phyloP scores from a whole-genome alignment of 306 rosid genomes.

The Pterocarpus santalinus region DNA sequence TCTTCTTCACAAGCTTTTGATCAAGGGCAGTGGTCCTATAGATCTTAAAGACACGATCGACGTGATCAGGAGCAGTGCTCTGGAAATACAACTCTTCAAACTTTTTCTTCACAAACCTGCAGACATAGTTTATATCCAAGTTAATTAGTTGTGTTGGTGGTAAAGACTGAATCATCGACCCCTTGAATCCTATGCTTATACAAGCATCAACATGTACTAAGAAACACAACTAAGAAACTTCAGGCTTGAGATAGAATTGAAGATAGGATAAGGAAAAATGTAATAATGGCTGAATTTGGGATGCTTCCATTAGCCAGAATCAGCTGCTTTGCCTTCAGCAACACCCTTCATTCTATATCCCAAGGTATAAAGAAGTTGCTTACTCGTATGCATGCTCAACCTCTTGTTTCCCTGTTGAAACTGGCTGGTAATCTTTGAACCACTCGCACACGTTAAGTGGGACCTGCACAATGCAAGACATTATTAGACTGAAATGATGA shows the following conservation, averaged over 20 bases:
- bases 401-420: slow-evolving; percentile 92
- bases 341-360: slow-evolving; percentile 32
- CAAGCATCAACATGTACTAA: slow-evolving; percentile 4
- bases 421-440: slow-evolving; percentile 97
- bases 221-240: too few species aligned
- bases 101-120: slow-evolving; percentile 97
- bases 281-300: not conserved
- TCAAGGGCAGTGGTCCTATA: slow-evolving; percentile 97
- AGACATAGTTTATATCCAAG: slow-evolving; percentile 1
- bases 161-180: not conserved
- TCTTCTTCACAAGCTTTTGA: slow-evolving; percentile 98
- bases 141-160: not conserved
- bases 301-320: slow-evolving; percentile 36
- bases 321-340: slow-evolving; percentile 15
- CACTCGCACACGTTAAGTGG: slow-evolving; percentile 90
- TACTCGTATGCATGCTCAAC: slow-evolving; percentile 95
- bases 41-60: slow-evolving; percentile 91
- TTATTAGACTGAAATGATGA: slow-evolving; percentile 50
- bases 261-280: not conserved
- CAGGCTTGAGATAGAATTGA: not conserved
- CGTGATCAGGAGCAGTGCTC: slow-evolving; percentile 88
- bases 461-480: slow-evolving; percentile 65
- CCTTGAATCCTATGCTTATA: not conserved
- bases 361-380: slow-evolving; percentile 48
- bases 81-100: slow-evolving; percentile 94